A percentile compares a stretch with the other conserved stretches of the same genome.
These are phyloP conservation scores for Neoboletus magnificus DNA, from an alignment of 768 basidiomycete species.

Conservation along the genomic window DNA sequence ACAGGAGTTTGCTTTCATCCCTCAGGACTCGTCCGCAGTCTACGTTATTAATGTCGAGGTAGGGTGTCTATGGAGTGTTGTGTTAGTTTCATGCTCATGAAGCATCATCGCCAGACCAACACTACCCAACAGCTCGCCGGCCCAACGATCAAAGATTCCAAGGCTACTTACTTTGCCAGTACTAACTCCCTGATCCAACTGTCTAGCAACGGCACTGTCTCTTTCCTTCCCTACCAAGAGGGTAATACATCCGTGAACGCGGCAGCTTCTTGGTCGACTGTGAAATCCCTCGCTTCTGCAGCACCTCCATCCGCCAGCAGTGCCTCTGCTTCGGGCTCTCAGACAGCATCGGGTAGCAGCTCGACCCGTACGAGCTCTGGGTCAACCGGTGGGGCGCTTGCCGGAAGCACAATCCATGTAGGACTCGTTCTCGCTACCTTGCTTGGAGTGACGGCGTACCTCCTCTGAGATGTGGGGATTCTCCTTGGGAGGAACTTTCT, in stretches of 20 bases:
- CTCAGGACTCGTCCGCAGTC: slow-evolving; percentile 67
- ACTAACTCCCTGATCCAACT: slow-evolving; percentile 64
- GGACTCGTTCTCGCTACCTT: slow-evolving; percentile 12
- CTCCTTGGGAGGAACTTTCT: neutral
- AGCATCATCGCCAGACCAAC: slow-evolving; percentile 46
- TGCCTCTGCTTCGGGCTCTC: slow-evolving; percentile 19
- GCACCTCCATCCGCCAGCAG: slow-evolving; percentile 35
- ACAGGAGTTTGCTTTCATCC: slow-evolving; percentile 74
- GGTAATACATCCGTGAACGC: slow-evolving; percentile 43
- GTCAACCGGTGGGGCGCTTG: slow-evolving; percentile 12
- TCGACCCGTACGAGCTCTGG: slow-evolving; percentile 13
- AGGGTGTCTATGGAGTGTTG: neutral
- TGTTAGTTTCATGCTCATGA: slow-evolving; percentile 2
- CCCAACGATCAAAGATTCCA: slow-evolving; percentile 56
- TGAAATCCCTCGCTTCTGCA: slow-evolving; percentile 44
- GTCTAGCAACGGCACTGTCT: slow-evolving; percentile 54
- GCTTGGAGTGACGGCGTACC: slow-evolving; percentile 13
- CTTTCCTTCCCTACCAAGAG: slow-evolving; percentile 56
- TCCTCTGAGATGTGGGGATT: slow-evolving; percentile 8
- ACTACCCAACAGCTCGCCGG: slow-evolving; percentile 58
- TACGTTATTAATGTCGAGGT: slow-evolving; percentile 74
- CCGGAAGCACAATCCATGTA: slow-evolving; percentile 10
- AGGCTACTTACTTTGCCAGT: slow-evolving; percentile 62
- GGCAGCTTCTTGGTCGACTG: slow-evolving; percentile 46
- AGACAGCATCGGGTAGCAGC: slow-evolving; percentile 10